Base-by-base conservation (phyloP, 148 eudicot species). In the Rhododendron vialii region DNA sequence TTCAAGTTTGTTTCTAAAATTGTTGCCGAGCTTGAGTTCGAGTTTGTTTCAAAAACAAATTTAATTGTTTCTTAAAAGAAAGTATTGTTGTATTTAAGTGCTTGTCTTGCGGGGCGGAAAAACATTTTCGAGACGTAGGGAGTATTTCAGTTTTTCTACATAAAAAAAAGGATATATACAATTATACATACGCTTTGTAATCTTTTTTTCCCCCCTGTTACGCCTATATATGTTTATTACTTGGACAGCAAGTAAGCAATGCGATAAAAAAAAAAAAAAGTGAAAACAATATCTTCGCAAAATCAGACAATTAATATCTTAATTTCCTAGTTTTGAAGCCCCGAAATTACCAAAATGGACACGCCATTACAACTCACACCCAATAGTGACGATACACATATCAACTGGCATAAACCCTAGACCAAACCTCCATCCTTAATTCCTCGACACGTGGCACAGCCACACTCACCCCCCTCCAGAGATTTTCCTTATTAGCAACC, bases 361-460 rank as follows among this genome's bases (percentile, higher is more conserved):
- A 30, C 76, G 20, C 30, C 4, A 30, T 71, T 71, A 14, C 35
- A 69, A 30, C 38, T 71, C 18, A 69, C 35, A 69, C 7, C 75
- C 17, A 2, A 28, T 69, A 63, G 18, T 30, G 36, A 26, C 15
- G 35, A 47, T 1, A 36, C 22, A 14, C 45, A 73, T 30, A 30
- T 30, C 78, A 74, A 2, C 5, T 26, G 22, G 43, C 84, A 80
- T 86, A 88, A 86, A 83, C 90, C 85, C 87, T 86, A 88, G 30
- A 53, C 80, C 33, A 45, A 55, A 53, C 75, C 82, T 65, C 78
- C 78, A 78, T 84, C 89, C 84, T 85, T 86, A 80, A 35, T 47
- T 43, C 67, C 0, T 28, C 3, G 85, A 75, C 91, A 89, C 91
- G 91, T 89, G 91, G 85, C 91, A 78, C 2, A 82, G 80, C 87